These are phyloP conservation scores for Huntiella decipiens DNA, from an alignment of 2,329 filamentous ascomycete genomes.

Conservation along the genomic window DNA sequence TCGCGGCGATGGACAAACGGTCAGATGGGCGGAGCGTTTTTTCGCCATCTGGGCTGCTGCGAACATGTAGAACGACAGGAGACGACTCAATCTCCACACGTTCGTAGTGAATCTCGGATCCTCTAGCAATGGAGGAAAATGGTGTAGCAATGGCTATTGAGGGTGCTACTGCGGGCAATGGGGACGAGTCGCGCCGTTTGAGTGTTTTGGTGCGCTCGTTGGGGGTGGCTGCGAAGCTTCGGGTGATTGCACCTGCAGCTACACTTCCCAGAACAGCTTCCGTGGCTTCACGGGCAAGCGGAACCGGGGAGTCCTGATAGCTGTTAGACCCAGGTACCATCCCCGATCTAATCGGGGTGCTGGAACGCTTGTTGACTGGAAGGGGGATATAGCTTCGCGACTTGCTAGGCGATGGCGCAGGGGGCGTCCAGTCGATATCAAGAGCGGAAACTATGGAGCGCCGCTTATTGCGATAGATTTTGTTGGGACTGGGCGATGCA, in stretches of 20 bases:
- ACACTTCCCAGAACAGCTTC: not conserved
- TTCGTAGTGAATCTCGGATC: not conserved
- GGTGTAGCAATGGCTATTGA: not conserved
- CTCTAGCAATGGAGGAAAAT: not conserved
- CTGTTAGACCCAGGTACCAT: too few relatives aligned
- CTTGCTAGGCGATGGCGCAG: too few relatives aligned
- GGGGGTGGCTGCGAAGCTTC: not conserved
- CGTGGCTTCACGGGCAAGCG: not conserved
- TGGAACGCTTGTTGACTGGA: too few relatives aligned
- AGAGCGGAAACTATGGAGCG: too few relatives aligned
- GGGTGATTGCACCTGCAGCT: not conserved
- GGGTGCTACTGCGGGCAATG: not conserved
- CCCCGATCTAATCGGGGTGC: too few relatives aligned
- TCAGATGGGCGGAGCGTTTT: not conserved
- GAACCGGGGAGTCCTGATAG: not conserved
- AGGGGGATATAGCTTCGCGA: too few relatives aligned
- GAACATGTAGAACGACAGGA: not conserved
- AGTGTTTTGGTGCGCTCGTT: not conserved
- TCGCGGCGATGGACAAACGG: not conserved
- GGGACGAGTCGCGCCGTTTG: not conserved
- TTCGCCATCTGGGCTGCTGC: not conserved
- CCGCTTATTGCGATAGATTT: too few relatives aligned
- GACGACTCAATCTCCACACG: constrained; percentile 1
- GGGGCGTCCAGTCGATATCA: too few relatives aligned
- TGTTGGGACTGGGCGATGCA: too few relatives aligned